Conservation (phyloP, 352 stramenopile species). For the Pythium rhizo-oryzae region DNA sequence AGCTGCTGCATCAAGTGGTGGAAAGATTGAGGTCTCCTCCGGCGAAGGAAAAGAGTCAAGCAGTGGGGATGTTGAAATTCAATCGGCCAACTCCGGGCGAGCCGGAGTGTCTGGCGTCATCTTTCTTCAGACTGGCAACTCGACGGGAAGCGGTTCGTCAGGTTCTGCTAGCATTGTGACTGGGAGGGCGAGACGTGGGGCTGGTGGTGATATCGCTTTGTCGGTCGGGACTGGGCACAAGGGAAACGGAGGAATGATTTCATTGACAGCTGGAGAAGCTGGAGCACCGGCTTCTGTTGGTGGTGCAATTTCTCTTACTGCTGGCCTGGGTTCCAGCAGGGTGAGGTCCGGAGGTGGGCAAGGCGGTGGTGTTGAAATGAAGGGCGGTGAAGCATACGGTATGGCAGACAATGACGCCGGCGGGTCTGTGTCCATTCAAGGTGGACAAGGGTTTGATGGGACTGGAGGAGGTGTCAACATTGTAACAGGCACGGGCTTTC, state of each 20-base stretch:
- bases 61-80: conserved; percentile 67
- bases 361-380: conserved; percentile 58
- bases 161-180: conserved; percentile 78
- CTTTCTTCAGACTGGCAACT: conserved; percentile 68
- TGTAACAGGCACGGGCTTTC: conserved; percentile 41
- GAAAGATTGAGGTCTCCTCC: conserved; percentile 64
- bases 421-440: conserved; percentile 48
- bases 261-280: conserved; percentile 66
- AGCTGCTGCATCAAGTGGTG: conserved; percentile 52
- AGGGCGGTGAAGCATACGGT: conserved; percentile 57
- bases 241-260: conserved; percentile 82
- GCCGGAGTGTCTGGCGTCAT: conserved; percentile 84
- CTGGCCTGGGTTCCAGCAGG: conserved; percentile 48
- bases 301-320: conserved; percentile 52
- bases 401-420: conserved; percentile 44
- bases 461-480: conserved; percentile 58
- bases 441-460: conserved; percentile 46
- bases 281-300: conserved; percentile 43
- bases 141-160: conserved; percentile 50
- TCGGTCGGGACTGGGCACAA: conserved; percentile 81
- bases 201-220: conserved; percentile 78
- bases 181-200: conserved; percentile 65
- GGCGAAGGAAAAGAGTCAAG: conserved; percentile 47
- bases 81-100: conserved; percentile 69
- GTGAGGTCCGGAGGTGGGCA: conserved; percentile 52